Evolutionary conservation across 257 asterid genomes (phyloP).

Genomic region (Nicotiana tabacum): DNA sequence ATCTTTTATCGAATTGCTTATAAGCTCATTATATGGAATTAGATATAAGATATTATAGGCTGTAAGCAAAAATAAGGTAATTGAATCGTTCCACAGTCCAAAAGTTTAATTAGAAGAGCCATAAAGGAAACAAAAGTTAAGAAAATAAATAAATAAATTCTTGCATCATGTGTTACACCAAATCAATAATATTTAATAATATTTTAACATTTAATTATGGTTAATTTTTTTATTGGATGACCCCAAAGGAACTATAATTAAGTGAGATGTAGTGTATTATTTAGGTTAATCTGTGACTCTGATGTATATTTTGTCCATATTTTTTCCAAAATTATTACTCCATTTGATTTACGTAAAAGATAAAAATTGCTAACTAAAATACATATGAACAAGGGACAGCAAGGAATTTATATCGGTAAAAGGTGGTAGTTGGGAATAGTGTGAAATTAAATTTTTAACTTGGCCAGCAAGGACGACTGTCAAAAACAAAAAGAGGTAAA

Average conservation of each 20-base stretch:
- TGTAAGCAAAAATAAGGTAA: too few relatives aligned
- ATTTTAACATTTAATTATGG: too few relatives aligned
- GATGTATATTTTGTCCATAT: background rate
- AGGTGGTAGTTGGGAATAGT: background rate
- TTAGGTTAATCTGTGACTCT: too few relatives aligned
- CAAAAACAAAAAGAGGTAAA: background rate
- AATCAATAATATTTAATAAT: background rate
- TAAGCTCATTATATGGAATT: background rate
- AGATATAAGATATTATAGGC: background rate
- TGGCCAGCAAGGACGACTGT: background rate
- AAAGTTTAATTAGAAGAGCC: background rate
- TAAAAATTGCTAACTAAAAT: background rate
- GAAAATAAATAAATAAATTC: too few relatives aligned
- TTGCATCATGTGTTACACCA: background rate
- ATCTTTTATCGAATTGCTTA: background rate
- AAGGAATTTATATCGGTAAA: background rate
- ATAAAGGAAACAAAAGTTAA: background rate
- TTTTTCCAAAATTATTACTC: background rate
- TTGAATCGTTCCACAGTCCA: background rate
- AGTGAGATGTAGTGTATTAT: too few relatives aligned
- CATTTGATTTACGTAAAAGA: background rate
- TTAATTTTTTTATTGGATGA: too few relatives aligned
- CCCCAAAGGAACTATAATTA: too few relatives aligned
- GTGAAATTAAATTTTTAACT: background rate
- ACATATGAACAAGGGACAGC: too few relatives aligned